Evolutionary conservation across 2,329 filamentous ascomycete species (phyloP).

Genomic region (Fusarium luffae): DNA sequence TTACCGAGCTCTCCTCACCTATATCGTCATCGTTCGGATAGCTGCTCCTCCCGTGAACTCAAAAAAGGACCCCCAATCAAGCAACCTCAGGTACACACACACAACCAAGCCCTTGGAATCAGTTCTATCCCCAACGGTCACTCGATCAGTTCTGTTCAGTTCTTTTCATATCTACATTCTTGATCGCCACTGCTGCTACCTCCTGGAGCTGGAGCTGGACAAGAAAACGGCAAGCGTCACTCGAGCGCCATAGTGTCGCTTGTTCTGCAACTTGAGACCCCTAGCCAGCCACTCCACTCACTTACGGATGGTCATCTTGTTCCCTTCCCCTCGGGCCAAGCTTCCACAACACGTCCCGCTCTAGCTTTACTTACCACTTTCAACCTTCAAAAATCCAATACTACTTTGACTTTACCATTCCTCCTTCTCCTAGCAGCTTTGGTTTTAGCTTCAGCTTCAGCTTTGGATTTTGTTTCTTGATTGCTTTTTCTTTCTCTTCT

Average conservation of each 20-base stretch:
- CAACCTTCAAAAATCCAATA: slow-evolving; percentile 15
- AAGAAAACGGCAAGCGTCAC: slow-evolving; percentile 23
- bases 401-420: background rate
- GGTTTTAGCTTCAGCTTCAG: slow-evolving; percentile 8
- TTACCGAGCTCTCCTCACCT: slow-evolving; percentile 13
- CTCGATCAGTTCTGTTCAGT: slow-evolving; percentile 19
- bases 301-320: slow-evolving; percentile 16
- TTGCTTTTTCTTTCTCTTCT: slow-evolving; percentile 9
- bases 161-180: background rate
- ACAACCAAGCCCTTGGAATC: slow-evolving; percentile 27
- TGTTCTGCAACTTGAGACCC: slow-evolving; percentile 23
- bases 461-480: slow-evolving; percentile 15
- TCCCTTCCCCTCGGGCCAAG: slow-evolving; percentile 14
- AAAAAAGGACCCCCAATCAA: slow-evolving; percentile 9
- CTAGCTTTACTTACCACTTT: slow-evolving; percentile 26
- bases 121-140: slow-evolving; percentile 16
- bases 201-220: background rate
- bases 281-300: slow-evolving; percentile 41
- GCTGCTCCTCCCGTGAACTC: slow-evolving; percentile 21
- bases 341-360: slow-evolving; percentile 14
- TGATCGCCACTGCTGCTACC: background rate
- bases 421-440: slow-evolving; percentile 11
- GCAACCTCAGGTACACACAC: slow-evolving; percentile 35
- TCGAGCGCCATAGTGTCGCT: slow-evolving; percentile 32
- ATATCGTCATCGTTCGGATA: slow-evolving; percentile 26